Base-by-base conservation (phyloP, 1,139 yeast species). In the Petasospora rhodanensis region DNA sequence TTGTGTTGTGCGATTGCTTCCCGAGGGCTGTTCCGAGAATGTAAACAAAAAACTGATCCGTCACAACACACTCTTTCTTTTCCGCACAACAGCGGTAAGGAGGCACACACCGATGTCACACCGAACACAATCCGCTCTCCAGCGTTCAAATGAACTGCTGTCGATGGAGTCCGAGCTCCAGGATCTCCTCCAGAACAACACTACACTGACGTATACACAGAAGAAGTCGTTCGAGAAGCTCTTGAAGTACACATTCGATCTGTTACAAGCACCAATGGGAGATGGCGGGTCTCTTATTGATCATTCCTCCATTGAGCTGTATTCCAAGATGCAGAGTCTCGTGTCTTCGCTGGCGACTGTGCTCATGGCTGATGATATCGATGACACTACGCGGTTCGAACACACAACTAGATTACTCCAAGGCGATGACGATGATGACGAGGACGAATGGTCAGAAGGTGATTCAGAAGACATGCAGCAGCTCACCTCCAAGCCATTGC, bases 191-290 rank as follows among this genome's bases (percentile, higher is more conserved):
- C n/a, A n/a, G n/a, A 25, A 31, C 8, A 44, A 48, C 17, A 45
- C 50, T 3, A 31, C 32, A 6, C 26, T 52, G 4, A 33, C 33
- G 3, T 15, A 15, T 2, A 26, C 8, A 4, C 55, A 52, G 26
- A 44, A 38, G 26, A 6, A 22, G 11, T 45, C 51, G 3, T 44
- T 52, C 15, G 22, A 38, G 10, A 42, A 37, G 14, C 35, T 47
- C 32, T 29, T 54, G 8, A 30, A 37, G 5, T 34, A 48, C 0
- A 45, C 45, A 1, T 54, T 59, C 35, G 54, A 51, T 22, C 37
- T 59, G n/a, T 49, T 58, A 20, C 54, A 50, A 18, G 40, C 51
- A 5, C 51, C 53, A n/a, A n/a, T n/a, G n/a, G n/a, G n/a, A n/a
- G n/a, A n/a, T n/a, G n/a, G n/a, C n/a, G n/a, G n/a, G n/a, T n/a